Evolutionary conservation across 2,329 filamentous ascomycete species (phyloP), one percentile per base, ranked within the genome.

Genomic region (Beauveria brongniartii): DNA sequence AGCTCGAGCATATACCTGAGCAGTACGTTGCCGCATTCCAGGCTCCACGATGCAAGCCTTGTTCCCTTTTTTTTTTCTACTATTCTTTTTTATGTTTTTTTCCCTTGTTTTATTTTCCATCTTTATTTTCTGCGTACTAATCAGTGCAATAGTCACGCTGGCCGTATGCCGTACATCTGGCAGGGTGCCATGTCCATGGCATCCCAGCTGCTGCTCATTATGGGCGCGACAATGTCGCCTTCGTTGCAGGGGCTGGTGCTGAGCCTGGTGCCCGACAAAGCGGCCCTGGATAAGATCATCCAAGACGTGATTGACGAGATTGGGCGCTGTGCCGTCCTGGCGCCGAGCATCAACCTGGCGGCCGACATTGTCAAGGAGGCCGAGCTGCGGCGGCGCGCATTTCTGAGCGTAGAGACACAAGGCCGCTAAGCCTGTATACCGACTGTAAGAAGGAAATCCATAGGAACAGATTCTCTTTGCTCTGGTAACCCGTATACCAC

Each of bases 141-240:
- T 18, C 9, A 6, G 20, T 34, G 8, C 20, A 37, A 26, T 52
- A 88, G 85, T 74, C 90, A 92, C 69, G 88, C 88, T 63, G 90
- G 90, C 55, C 90, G 93, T 70, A 87, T 94, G 77, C 90, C 90
- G 14, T 94, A 93, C 73, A 81, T 93, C 22, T 94, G 89, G 87
- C 90, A 93, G 76, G 90, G 90, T 20, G 89, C 90, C 9, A 80
- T 94, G 43, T 92, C 88, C 24, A 90, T 94, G 69, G 88, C 92
- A 24, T 91, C 89, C 6, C 90, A 94, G 72, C 89, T 88, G 2
- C 78, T 94, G 18, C 78, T 94, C 48, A 84, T 94, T 40, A 93
- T 94, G 90, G 90, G 89, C 7, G 89, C 90, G 18, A 91, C 88
- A 18, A 90, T 93, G 85, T 92, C 87, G 9, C 85, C 86, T 1